Evolutionary conservation across 306 rosid genomes (phyloP), one percentile per base, ranked within the genome.

Genomic region (Casuarina equisetifolia): DNA sequence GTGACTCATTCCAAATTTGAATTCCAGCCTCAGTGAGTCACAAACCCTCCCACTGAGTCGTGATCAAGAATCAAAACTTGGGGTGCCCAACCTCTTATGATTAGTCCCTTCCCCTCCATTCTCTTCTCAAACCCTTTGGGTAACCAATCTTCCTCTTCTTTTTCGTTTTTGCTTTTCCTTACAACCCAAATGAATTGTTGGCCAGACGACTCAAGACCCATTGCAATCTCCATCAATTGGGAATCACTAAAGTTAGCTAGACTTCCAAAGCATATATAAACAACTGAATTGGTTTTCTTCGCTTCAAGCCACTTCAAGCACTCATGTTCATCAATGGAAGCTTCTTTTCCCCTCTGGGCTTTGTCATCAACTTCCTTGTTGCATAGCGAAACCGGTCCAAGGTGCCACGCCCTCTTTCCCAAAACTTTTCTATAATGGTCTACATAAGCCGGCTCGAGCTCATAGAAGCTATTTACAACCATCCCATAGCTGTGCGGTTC

Each of bases 231-330:
- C 49, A 49, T 72, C 0, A 90, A 84, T 59, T 90, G 90, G 4
- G 85, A 84, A 50, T 88, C 80, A 2, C 3, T 36, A 0, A 90
- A 53, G 5, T 32, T 7, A 4, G 69, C 4, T 15, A 74, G 0
- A 25, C 83, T 88, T 63, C 88, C 91, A 48, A 88, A 88, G 39
- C 90, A 82, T 2, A 86, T 11, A 20, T 88, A 90, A 75, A 90
- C 82, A 58, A 90, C 88, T 3, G 89, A 90, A 25, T 61, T 52
- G 6, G 78, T 78, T 59, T 69, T 74, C 74, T 82, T 74, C 5
- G 38, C 2, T 20, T 69, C 83, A 57, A 85, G 84, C 88, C 88
- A 85, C 6, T 68, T 79, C n/a, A 82, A 7, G 78, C 86, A 85
- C 9, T 75, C n/a, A n/a, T 68, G 19, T 19, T 68, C 69, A 11